Base-by-base conservation (phyloP, 2,329 filamentous ascomycete species). In the Aspergillus candidus region DNA sequence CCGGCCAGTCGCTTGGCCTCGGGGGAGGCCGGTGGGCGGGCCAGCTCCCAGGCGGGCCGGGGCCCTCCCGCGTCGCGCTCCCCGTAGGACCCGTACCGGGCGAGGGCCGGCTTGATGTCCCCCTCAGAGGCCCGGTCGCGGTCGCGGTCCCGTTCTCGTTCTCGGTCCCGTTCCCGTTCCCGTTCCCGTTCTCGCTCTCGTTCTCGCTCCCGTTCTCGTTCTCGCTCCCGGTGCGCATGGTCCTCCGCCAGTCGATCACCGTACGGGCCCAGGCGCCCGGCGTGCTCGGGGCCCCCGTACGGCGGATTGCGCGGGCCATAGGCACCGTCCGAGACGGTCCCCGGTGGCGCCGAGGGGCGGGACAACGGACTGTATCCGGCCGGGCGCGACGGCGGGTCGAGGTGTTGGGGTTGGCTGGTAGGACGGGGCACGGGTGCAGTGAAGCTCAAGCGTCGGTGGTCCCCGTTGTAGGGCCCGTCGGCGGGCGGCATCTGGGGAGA, bases 361-460 rank as follows among this genome's bases (percentile, higher is more conserved):
- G 60, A 54, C 12, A 63, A 51, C 4, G 66, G 65, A 32, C 63
- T 67, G 44, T 68, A 69, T 8, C 60, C 58, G 3, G 64, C 53
- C 4, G 60, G 44, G 32, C 66, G 61, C 14, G 56, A 43, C 4
- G 59, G 41, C n/a, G 54, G 47, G 29, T 70, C 67, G 13, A 65
- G 58, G 32, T 67, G 62, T 30, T 61, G 63, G 14, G 67, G 66
- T 38, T 70, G 67, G 35, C 67, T 72, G 45, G 57, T 71, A 6
- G 69, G 65, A 36, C 70, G 62, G 45, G 66, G 62, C 30, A 68
- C 63, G 3, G 69, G 63, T n/a, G 65, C 69, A 43, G 61, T 68
- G 32, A 72, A 61, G 46, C 70, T 72, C 51, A 66, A 61, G n/a
- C 69, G 66, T 45, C 69, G 64, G 18, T 62, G 54, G 22, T 66